Conservation (phyloP, 1,139 yeast species). For the Pichia kudriavzevii region DNA sequence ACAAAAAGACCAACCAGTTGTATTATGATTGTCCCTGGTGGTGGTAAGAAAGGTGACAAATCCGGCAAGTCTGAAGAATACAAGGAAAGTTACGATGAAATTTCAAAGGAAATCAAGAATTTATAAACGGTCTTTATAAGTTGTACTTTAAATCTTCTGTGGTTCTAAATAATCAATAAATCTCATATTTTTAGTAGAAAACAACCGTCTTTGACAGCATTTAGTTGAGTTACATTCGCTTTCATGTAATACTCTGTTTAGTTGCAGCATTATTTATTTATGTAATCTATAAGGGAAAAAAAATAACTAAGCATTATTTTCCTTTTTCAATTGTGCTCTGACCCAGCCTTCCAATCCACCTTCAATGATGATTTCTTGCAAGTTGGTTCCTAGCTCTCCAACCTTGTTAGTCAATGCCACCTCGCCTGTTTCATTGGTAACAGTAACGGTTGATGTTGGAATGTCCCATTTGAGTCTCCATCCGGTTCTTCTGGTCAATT, state of each 20-base stretch:
- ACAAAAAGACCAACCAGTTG: conserved; percentile 98
- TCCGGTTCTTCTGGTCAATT: conserved; percentile 89
- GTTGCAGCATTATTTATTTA: not conserved
- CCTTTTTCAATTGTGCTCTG: conserved; percentile 52
- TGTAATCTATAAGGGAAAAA: conserved; percentile 1
- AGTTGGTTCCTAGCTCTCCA: conserved; percentile 89
- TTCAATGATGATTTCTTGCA: conserved; percentile 92
- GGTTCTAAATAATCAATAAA: too few relatives aligned
- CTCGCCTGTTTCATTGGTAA: conserved; percentile 56
- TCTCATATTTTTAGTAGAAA: too few relatives aligned
- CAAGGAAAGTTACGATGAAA: conserved; percentile 87
- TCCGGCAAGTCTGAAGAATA: conserved; percentile 81
- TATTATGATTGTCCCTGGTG: conserved; percentile 96
- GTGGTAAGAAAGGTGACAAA: conserved; percentile 74
- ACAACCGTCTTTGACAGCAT: too few relatives aligned
- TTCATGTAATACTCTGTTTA: too few relatives aligned
- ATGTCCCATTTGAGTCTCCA: conserved; percentile 94
- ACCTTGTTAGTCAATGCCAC: conserved; percentile 76
- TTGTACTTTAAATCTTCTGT: too few relatives aligned
- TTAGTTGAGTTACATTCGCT: too few relatives aligned
- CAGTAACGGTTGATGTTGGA: conserved; percentile 69
- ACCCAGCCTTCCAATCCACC: conserved; percentile 99
- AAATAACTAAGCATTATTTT: conserved; percentile 12
- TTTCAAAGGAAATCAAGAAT: conserved; percentile 76
- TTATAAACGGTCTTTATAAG: conserved; percentile 25